A percentile compares a stretch with the other conserved stretches of the same genome.
Conservation (phyloP, 2,329 filamentous ascomycete genomes). For the Elsinoe australis region DNA sequence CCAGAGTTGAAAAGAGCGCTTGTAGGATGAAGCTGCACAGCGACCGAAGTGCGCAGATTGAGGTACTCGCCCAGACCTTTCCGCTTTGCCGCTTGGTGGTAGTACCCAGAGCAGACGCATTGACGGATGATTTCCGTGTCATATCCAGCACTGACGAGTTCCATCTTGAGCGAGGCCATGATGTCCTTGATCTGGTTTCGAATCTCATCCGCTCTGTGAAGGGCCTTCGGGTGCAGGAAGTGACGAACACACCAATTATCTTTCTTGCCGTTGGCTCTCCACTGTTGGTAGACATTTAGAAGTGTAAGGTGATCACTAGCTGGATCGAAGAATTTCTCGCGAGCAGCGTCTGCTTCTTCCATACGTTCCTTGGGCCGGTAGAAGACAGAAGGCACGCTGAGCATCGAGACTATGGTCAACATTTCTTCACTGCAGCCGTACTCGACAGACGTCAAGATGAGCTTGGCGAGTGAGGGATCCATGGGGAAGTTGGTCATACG, state of each 20-base stretch:
- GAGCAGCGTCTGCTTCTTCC: conserved; percentile 88
- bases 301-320: conserved; percentile 96
- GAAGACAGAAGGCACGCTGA: conserved; percentile 93
- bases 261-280: conserved; percentile 81
- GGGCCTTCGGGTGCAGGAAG: conserved; percentile 90
- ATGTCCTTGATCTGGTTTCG: conserved; percentile 89
- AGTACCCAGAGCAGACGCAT: conserved; percentile 96
- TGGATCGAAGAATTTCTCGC: conserved; percentile 97
- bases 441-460: conserved; percentile 75
- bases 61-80: conserved; percentile 97
- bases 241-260: conserved; percentile 91
- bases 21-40: conserved; percentile 89
- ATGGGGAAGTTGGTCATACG: conserved; percentile 98
- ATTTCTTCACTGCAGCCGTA: conserved; percentile 96
- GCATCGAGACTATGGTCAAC: conserved; percentile 96
- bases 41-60: conserved; percentile 89
- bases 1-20: conserved; percentile 86
- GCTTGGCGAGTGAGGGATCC: conserved; percentile 91
- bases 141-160: conserved; percentile 77
- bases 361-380: conserved; percentile 94
- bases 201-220: conserved; percentile 87
- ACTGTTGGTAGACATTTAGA: conserved; percentile 90
- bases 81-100: conserved; percentile 92
- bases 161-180: conserved; percentile 88
- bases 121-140: conserved; percentile 95